phyloP scores from a whole-genome alignment of 2,329 filamentous ascomycete genomes.

The Myriosclerotinia curreyana region DNA sequence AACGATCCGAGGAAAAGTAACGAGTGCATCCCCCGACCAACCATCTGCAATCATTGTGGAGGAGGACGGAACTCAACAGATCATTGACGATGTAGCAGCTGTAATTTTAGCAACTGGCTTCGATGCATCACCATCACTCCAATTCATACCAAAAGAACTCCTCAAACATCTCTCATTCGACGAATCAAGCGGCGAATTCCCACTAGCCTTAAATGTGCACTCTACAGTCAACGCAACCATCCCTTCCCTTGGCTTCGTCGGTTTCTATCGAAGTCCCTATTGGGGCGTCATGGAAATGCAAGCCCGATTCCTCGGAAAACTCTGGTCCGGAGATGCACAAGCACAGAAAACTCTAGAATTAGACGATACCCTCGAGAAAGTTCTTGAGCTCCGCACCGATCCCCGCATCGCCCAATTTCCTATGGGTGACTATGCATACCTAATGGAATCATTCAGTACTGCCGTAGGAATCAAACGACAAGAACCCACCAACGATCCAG shows the following conservation, averaged over 20 bases:
- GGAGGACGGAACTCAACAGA: constrained; percentile 31
- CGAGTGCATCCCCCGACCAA: background rate
- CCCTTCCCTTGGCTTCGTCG: constrained; percentile 70
- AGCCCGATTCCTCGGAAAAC: constrained; percentile 61
- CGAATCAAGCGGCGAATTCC: constrained; percentile 46
- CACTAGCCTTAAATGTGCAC: constrained; percentile 65
- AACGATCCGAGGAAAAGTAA: constrained; percentile 37
- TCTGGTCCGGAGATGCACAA: constrained; percentile 49
- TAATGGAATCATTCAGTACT: constrained; percentile 68
- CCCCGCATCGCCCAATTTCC: constrained; percentile 64
- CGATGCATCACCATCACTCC: constrained; percentile 59
- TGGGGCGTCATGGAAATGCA: constrained; percentile 91
- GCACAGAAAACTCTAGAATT: constrained; percentile 32
- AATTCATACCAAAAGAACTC: constrained; percentile 59
- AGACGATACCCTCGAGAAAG: constrained; percentile 33
- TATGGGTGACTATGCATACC: constrained; percentile 75
- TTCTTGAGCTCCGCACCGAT: constrained; percentile 35
- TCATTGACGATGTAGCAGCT: constrained; percentile 57
- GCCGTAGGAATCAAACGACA: constrained; percentile 52
- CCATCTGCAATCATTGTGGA: constrained; percentile 35
- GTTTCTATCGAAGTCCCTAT: constrained; percentile 80
- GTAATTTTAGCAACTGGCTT: constrained; percentile 77
- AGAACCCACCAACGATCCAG: constrained; percentile 38
- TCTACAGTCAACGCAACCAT: constrained; percentile 59
- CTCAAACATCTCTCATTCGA: constrained; percentile 58